Percentiles rank a stretch among this genome's conserved stretches.
Conservation (phyloP, 1,284 basidiomycete genomes). For the Boletus chippewaensis region DNA sequence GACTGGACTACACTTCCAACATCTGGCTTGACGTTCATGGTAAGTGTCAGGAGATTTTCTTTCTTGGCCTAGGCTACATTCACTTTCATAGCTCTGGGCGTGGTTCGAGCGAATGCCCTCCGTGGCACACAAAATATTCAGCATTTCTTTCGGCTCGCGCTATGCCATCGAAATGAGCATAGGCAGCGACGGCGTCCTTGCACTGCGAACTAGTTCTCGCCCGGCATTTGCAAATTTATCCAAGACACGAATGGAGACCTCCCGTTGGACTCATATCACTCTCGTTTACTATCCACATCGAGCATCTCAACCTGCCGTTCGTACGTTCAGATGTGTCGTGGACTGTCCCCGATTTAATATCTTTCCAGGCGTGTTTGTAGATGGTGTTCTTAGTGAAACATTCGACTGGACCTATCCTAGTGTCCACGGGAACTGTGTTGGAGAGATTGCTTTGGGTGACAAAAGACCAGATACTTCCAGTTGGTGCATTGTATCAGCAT, state of each 20-base stretch:
- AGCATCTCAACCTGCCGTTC: constrained; percentile 49
- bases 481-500: constrained; percentile 67
- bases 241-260: constrained; percentile 42
- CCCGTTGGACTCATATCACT: constrained; percentile 63
- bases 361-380: constrained; percentile 57
- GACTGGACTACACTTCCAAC: constrained; percentile 45
- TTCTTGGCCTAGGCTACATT: neutral
- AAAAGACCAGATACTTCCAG: constrained; percentile 39
- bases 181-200: constrained; percentile 50
- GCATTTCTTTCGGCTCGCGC: constrained; percentile 35
- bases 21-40: constrained; percentile 67
- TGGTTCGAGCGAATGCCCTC: constrained; percentile 56
- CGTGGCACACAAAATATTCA: constrained; percentile 41
- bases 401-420: constrained; percentile 58
- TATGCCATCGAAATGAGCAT: constrained; percentile 42
- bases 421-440: constrained; percentile 24
- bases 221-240: constrained; percentile 38
- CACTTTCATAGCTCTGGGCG: constrained; percentile 51
- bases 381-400: constrained; percentile 59
- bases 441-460: constrained; percentile 51
- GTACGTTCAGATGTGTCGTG: constrained; percentile 37
- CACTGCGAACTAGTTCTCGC: constrained; percentile 41
- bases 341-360: neutral
- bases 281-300: constrained; percentile 58
- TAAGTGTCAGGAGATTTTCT: constrained; percentile 22